phyloP scores from a whole-genome alignment of 2,329 filamentous ascomycete species.

The Colletotrichum cordylinicola region DNA sequence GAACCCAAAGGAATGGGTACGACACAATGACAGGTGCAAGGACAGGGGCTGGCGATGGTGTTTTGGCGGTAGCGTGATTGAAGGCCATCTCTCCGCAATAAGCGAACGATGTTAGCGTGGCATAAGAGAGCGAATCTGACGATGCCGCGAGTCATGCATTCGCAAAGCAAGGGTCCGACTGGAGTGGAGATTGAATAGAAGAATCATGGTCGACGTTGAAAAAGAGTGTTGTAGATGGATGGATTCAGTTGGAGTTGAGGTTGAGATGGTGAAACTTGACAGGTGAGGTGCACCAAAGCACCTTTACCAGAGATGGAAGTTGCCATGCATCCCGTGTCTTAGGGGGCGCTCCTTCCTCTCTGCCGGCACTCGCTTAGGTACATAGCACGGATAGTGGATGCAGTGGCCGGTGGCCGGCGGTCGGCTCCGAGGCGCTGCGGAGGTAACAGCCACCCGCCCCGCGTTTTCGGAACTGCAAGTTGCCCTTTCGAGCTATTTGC shows the following conservation, averaged over 20 bases:
- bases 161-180: neutral
- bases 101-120: conserved; percentile 1
- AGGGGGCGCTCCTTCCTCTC: neutral
- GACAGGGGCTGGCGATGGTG: neutral
- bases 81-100: neutral
- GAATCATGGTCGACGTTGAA: neutral
- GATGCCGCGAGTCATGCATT: conserved; percentile 8
- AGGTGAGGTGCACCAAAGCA: neutral
- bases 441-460: neutral
- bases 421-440: conserved; percentile 9
- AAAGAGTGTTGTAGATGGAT: neutral
- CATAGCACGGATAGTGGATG: neutral
- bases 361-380: neutral
- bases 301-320: neutral
- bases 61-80: neutral
- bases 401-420: neutral
- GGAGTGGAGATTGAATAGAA: neutral
- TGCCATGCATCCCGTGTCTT: neutral
- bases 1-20: neutral
- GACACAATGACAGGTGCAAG: neutral
- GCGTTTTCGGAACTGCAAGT: neutral
- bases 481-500: neutral
- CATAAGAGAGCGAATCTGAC: neutral
- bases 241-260: neutral
- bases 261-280: neutral